Evolutionary conservation across 345 rosid species (phyloP).

Genomic region (Triadica sebifera): DNA sequence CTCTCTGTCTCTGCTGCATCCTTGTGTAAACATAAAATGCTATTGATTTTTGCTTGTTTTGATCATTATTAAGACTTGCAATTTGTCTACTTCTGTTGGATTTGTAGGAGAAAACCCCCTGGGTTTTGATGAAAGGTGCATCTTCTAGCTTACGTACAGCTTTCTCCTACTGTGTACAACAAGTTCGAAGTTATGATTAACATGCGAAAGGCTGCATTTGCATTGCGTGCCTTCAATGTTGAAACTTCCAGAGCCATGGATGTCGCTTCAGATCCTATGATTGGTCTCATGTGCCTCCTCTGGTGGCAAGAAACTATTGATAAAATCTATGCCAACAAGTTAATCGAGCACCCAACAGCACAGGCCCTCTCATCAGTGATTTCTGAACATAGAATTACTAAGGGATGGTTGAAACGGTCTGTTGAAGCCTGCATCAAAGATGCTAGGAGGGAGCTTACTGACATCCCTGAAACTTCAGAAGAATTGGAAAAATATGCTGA

Average conservation of each 20-base stretch:
- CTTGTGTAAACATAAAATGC: not conserved
- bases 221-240: constrained; percentile 82
- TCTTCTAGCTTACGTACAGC: constrained; percentile 61
- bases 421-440: constrained; percentile 86
- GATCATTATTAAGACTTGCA: not conserved
- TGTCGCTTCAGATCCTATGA: constrained; percentile 83
- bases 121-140: constrained; percentile 55
- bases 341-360: constrained; percentile 76
- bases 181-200: constrained; percentile 82
- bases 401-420: constrained; percentile 81
- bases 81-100: not conserved
- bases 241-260: constrained; percentile 95
- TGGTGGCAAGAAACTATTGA: constrained; percentile 97
- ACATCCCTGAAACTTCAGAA: constrained; percentile 62
- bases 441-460: constrained; percentile 57
- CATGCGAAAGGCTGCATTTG: constrained; percentile 90
- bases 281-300: constrained; percentile 85
- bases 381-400: constrained; percentile 60
- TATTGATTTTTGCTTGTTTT: not conserved
- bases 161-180: constrained; percentile 79
- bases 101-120: constrained; percentile 28
- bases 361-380: constrained; percentile 73
- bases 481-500: constrained; percentile 87
- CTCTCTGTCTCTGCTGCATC: too few species aligned
- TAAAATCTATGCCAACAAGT: constrained; percentile 65